Evolutionary conservation across 2,329 filamentous ascomycete species (phyloP).

Genomic region (Diaporthe ampelina): DNA sequence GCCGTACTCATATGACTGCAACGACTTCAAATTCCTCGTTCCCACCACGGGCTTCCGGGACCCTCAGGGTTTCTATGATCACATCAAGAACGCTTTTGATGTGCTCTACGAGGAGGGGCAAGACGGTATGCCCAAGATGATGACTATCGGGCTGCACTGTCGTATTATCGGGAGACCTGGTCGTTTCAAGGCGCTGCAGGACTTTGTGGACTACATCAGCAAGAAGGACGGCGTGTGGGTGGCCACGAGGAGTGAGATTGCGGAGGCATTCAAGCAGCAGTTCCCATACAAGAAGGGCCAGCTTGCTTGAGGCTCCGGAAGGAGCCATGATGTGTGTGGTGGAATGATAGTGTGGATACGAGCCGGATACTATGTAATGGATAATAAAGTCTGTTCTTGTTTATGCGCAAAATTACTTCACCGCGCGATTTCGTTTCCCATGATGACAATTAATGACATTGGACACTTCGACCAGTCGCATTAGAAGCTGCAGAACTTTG

Average conservation of each 20-base stretch:
- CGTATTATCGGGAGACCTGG: conserved; percentile 67
- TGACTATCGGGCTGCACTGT: conserved; percentile 69
- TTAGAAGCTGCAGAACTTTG: too few relatives aligned
- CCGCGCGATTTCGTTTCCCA: too few relatives aligned
- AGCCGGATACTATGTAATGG: neutral
- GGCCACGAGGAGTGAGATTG: conserved; percentile 66
- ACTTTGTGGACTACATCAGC: conserved; percentile 67
- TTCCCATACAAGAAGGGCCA: conserved; percentile 63
- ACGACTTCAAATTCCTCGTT: conserved; percentile 61
- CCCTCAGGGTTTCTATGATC: conserved; percentile 58
- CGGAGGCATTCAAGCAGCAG: conserved; percentile 60
- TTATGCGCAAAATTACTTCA: too few relatives aligned
- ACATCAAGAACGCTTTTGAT: conserved; percentile 67
- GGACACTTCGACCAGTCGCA: too few relatives aligned
- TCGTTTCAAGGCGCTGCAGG: conserved; percentile 62
- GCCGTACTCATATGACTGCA: conserved; percentile 68
- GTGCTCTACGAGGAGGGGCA: conserved; percentile 65
- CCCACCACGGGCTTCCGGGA: conserved; percentile 60
- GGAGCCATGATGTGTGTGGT: too few relatives aligned
- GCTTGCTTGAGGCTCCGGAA: conserved; percentile 43
- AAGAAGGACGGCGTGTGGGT: conserved; percentile 68
- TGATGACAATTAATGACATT: too few relatives aligned
- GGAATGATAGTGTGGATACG: neutral
- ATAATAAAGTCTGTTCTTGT: too few relatives aligned
- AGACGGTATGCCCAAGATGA: conserved; percentile 66